Evolutionary conservation across 2,329 filamentous ascomycete species (phyloP).

Genomic region (Ramichloridium luteum): DNA sequence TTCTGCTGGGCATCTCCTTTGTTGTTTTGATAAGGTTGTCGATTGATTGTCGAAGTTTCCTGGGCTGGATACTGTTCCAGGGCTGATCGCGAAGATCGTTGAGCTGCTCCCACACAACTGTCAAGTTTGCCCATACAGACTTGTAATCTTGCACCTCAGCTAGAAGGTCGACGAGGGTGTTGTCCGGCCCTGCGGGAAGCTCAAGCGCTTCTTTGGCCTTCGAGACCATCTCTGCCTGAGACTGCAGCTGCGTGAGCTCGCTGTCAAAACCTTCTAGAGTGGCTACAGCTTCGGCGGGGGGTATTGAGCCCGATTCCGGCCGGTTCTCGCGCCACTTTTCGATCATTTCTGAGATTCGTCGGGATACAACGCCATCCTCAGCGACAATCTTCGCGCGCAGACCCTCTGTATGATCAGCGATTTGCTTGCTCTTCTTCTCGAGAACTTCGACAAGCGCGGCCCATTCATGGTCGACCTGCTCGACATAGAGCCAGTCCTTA

Average conservation of each 20-base stretch:
- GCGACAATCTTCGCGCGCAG: slow-evolving; percentile 88
- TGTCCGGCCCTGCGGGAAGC: slow-evolving; percentile 66
- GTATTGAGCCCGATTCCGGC: slow-evolving; percentile 86
- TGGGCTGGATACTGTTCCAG: slow-evolving; percentile 91
- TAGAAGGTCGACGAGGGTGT: slow-evolving; percentile 69
- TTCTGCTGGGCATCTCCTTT: slow-evolving; percentile 96
- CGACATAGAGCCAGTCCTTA: slow-evolving; percentile 85
- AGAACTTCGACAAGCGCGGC: slow-evolving; percentile 84
- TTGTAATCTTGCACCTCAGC: slow-evolving; percentile 98
- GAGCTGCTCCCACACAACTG: slow-evolving; percentile 91
- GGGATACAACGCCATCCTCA: slow-evolving; percentile 80
- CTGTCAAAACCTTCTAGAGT: slow-evolving; percentile 73
- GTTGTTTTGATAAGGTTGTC: slow-evolving; percentile 94
- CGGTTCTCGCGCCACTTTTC: slow-evolving; percentile 91
- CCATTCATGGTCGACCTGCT: slow-evolving; percentile 96
- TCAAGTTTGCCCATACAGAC: slow-evolving; percentile 91
- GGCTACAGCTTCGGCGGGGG: slow-evolving; percentile 74
- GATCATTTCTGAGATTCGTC: slow-evolving; percentile 77
- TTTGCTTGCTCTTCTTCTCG: slow-evolving; percentile 82
- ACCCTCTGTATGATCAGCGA: slow-evolving; percentile 91
- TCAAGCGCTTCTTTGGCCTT: slow-evolving; percentile 96
- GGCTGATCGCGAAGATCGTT: slow-evolving; percentile 85
- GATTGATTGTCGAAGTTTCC: slow-evolving; percentile 80
- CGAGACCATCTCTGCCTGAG: slow-evolving; percentile 83
- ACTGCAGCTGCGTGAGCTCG: slow-evolving; percentile 72